phyloP scores from a whole-genome alignment of 1,284 basidiomycete genomes.

The Trametes hirsuta region DNA sequence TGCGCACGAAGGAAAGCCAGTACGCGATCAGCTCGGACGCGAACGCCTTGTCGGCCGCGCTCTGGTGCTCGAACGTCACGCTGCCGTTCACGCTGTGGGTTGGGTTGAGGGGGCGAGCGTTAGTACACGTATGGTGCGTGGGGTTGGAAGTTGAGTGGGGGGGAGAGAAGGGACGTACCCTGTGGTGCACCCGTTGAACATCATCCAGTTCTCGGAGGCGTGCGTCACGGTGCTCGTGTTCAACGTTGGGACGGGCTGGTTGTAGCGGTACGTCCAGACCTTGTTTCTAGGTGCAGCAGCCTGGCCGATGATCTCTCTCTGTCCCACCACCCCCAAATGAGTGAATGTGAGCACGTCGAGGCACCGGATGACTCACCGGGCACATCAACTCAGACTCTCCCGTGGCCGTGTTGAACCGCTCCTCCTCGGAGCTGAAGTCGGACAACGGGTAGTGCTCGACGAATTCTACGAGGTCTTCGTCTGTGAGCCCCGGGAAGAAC shows the following conservation, averaged over 20 bases:
- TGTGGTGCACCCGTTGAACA: conserved; percentile 62
- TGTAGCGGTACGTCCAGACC: conserved; percentile 58
- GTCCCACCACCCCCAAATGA: neutral
- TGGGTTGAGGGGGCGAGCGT: neutral
- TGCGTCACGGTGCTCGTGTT: conserved; percentile 44
- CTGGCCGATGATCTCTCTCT: conserved; percentile 52
- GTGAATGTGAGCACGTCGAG: neutral
- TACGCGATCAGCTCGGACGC: conserved; percentile 60
- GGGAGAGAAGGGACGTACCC: conserved; percentile 41
- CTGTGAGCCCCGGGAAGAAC: conserved; percentile 51
- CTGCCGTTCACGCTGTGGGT: conserved; percentile 49
- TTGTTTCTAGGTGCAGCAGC: conserved; percentile 37
- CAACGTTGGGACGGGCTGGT: conserved; percentile 51
- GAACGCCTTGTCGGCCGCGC: conserved; percentile 48
- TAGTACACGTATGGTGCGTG: neutral
- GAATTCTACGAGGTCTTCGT: conserved; percentile 42
- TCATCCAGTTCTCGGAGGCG: conserved; percentile 66
- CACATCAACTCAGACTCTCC: conserved; percentile 55
- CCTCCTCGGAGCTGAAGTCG: conserved; percentile 43
- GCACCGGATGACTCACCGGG: conserved; percentile 41
- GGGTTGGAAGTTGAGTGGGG: neutral
- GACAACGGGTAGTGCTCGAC: conserved; percentile 42
- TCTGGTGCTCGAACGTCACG: conserved; percentile 43
- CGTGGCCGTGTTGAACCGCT: conserved; percentile 47
- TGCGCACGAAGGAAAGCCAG: conserved; percentile 64